Base-by-base conservation (phyloP, 768 basidiomycete species). In the Crassisporium funariophilum region DNA sequence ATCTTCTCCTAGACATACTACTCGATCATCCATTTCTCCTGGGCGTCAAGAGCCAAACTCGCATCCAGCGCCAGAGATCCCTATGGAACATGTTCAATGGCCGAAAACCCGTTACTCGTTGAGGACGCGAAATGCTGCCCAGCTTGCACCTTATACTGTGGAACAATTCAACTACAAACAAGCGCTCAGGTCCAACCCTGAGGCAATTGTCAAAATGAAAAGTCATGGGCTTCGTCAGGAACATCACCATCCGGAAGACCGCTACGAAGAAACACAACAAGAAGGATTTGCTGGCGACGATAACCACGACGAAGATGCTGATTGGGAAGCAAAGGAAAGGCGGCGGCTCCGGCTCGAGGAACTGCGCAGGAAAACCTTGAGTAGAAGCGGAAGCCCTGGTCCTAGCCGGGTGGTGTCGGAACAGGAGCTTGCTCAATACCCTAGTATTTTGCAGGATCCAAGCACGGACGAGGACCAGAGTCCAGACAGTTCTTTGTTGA, bases 141-240 rank as follows among this genome's bases (percentile, higher is more conserved):
- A 90, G 57, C 49, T 82, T 12, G 73, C 78, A 10, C 88, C 88
- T 1, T 90, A 83, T 54, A 72, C 70, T 9, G 73, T 74, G 24
- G 86, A 89, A 47, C 68, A 76, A 41, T 33, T 67, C 9, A 31
- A 64, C 27, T 89, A 89, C 59, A 74, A 78, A 45, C 61, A 63
- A 11, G 71, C 75, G 41, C 63, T 89, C 52, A 71, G 70, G 22
- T 53, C 59, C 1, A 77, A 74, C 50, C 87, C 86, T 2, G 88
- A 89, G 16, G 88, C 88, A 1, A 79, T 89, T 34, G 73, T 90
- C 35, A 81, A 77, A 45, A 46, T 73, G 19, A 64, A 58, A 37
- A 73, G 71, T 57, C 69, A 71, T 22, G 57, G 38, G 15, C 47
- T 27, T 44, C 47, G 51, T 44, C 60, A 56, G 27, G 65, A 60